Percentiles rank a stretch among this genome's conserved stretches.
Evolutionary conservation across 164 flowering plant species (phyloP).

Genomic region (Pachysandra terminalis): DNA sequence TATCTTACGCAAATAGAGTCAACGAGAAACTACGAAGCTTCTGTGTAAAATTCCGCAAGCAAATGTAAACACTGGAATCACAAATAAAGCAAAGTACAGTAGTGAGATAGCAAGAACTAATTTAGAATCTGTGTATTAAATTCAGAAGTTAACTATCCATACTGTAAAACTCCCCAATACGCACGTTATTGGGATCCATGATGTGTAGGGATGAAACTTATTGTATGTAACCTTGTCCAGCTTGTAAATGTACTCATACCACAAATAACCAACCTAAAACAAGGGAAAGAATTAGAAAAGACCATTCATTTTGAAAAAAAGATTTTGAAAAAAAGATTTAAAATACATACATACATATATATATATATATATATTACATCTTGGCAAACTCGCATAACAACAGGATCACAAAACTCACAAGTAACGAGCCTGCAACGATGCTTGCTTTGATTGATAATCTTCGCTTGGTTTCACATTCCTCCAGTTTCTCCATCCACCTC

Average conservation of each 20-base stretch:
- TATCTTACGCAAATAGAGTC: conserved; percentile 90
- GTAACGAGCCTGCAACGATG: conserved; percentile 50
- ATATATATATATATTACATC: background rate
- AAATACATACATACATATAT: background rate
- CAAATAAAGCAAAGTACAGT: conserved; percentile 9
- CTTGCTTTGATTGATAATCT: conserved; percentile 59
- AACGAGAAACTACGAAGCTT: conserved; percentile 76
- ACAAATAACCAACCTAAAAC: conserved; percentile 72
- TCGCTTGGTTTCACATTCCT: conserved; percentile 75
- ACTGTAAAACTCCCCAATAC: conserved; percentile 24
- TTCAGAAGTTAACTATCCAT: background rate
- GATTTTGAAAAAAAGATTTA: background rate
- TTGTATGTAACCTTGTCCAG: conserved; percentile 90
- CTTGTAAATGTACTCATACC: conserved; percentile 95
- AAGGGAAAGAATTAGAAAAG: conserved; percentile 1
- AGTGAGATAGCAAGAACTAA: conserved; percentile 12
- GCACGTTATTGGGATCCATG: conserved; percentile 99
- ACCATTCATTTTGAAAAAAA: conserved; percentile 1
- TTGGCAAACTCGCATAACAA: conserved; percentile 20
- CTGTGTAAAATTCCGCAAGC: conserved; percentile 89
- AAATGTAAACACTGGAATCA: conserved; percentile 80
- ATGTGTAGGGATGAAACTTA: conserved; percentile 93
- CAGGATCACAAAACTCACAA: conserved; percentile 48
- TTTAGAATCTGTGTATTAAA: background rate
- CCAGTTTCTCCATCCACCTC: too few relatives aligned